phyloP scores from a whole-genome alignment of 805 yeast genomes.

The Wickerhamiella musiphila region DNA sequence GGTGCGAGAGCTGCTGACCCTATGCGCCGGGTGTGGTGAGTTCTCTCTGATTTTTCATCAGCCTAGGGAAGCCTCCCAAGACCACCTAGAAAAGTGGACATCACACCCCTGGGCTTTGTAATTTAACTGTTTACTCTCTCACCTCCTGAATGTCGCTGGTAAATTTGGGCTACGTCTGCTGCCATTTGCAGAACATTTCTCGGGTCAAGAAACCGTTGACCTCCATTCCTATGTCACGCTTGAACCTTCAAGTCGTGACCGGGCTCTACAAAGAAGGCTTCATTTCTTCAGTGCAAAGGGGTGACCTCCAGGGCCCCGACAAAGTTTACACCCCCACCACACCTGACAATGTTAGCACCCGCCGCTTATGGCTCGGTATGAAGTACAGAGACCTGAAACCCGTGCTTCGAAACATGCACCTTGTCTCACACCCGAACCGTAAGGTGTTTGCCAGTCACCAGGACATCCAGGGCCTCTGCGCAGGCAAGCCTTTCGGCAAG shows the following conservation, averaged over 20 bases:
- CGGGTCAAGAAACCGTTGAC: conserved; percentile 59
- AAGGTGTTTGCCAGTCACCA: conserved; percentile 42
- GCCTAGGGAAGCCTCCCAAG: too few relatives aligned
- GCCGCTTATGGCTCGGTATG: conserved; percentile 82
- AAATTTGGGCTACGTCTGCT: conserved; percentile 65
- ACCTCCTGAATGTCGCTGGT: conserved; percentile 56
- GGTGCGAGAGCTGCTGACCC: too few relatives aligned
- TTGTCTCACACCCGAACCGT: conserved; percentile 76
- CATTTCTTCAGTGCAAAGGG: conserved; percentile 66
- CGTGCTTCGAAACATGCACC: conserved; percentile 50
- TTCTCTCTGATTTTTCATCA: too few relatives aligned
- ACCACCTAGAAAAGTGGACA: too few relatives aligned
- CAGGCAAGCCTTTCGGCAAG: conserved; percentile 58
- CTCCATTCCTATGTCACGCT: conserved; percentile 62
- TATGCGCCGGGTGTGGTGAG: too few relatives aligned
- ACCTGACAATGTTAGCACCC: conserved; percentile 66
- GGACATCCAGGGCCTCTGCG: conserved; percentile 56
- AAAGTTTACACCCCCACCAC: conserved; percentile 40
- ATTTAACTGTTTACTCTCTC: too few relatives aligned
- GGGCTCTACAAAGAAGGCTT: conserved; percentile 87
- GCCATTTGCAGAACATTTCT: conserved; percentile 78
- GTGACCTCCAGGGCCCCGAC: conserved; percentile 77
- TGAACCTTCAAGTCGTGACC: conserved; percentile 68
- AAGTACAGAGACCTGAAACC: conserved; percentile 72
- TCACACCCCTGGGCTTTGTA: too few relatives aligned